Evolutionary conservation across 1,284 basidiomycete genomes (phyloP).

Genomic region (Phylloporus gajari): DNA sequence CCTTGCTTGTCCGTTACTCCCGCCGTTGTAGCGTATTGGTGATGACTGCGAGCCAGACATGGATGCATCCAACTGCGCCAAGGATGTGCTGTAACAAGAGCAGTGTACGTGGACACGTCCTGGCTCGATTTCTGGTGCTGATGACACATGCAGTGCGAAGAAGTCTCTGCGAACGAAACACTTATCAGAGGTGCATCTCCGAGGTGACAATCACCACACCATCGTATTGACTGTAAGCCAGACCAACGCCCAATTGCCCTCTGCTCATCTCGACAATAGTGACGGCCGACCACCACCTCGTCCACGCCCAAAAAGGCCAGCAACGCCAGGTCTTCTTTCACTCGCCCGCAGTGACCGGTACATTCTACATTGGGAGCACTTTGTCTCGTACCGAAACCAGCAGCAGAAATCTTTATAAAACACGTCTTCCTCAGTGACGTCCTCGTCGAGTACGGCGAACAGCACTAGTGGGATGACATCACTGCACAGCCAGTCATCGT

Average conservation of each 20-base stretch:
- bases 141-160: no score
- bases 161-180: no score
- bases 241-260: no score
- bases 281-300: no score
- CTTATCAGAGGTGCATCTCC: no score
- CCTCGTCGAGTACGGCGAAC: constrained; percentile 85
- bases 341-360: constrained; percentile 69
- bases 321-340: constrained; percentile 59
- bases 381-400: constrained; percentile 78
- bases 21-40: not conserved
- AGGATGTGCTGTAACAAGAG: not conserved
- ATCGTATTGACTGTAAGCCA: no score
- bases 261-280: no score
- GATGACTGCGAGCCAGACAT: not conserved
- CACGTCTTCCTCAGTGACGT: constrained; percentile 80
- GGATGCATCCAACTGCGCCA: not conserved
- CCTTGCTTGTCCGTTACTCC: not conserved
- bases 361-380: constrained; percentile 85
- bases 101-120: not conserved
- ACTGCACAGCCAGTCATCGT: constrained; percentile 69
- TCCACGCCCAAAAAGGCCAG: no score
- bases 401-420: constrained; percentile 84
- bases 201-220: no score
- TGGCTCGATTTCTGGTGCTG: not conserved
- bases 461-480: constrained; percentile 79